Evolutionary conservation across 257 asterid genomes (phyloP).

Genomic region (Fraxinus anomala): DNA sequence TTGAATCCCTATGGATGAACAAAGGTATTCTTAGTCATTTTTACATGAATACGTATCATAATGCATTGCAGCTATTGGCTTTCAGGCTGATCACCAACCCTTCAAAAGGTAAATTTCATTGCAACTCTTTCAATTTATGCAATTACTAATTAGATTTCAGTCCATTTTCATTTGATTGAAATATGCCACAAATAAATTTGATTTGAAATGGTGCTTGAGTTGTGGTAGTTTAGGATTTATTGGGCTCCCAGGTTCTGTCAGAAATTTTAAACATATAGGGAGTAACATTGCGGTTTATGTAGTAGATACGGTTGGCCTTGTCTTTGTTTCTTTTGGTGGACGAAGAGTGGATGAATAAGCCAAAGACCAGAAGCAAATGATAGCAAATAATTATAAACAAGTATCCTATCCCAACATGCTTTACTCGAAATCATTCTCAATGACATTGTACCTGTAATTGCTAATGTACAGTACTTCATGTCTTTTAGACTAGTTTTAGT

Average conservation of each 20-base stretch:
- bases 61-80: slow-evolving; percentile 59
- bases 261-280: not conserved
- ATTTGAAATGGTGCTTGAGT: not conserved
- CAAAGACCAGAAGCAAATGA: not conserved
- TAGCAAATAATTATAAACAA: not conserved
- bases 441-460: no score
- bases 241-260: not conserved
- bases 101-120: slow-evolving; percentile 61
- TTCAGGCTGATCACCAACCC: slow-evolving; percentile 93
- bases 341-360: not conserved
- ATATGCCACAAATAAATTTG: not conserved
- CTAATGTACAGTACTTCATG: no score
- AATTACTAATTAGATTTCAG: not conserved
- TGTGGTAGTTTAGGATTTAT: not conserved
- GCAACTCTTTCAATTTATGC: not conserved
- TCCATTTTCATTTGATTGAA: not conserved
- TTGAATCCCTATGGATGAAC: slow-evolving; percentile 73
- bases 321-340: not conserved
- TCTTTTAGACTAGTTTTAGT: not conserved
- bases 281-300: not conserved
- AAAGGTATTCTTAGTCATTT: slow-evolving; percentile 42
- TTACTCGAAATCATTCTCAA: not conserved
- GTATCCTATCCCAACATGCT: not conserved
- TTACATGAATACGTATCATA: no score
- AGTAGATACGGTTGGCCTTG: no score